These are phyloP conservation scores for Microbotryomycetes sp. DNA, from an alignment of 1,284 basidiomycete species.

Conservation along the genomic window DNA sequence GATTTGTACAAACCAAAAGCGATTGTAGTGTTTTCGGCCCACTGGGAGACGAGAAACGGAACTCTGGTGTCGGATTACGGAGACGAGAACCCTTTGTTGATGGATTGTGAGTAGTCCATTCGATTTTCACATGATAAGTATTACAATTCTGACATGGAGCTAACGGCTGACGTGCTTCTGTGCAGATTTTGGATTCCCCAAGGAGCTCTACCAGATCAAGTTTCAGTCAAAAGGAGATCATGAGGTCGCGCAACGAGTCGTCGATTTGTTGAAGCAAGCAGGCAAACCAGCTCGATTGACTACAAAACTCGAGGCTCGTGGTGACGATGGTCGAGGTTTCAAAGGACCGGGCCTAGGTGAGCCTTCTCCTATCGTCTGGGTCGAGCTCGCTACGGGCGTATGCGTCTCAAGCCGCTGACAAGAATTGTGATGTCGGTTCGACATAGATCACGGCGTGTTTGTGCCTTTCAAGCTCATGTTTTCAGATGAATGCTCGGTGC, in stretches of 20 bases:
- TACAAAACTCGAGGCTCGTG: conserved; percentile 52
- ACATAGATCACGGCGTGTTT: conserved; percentile 49
- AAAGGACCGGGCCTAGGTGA: conserved; percentile 48
- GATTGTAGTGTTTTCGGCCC: conserved; percentile 70
- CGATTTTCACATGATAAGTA: no score
- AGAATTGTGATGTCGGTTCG: background rate
- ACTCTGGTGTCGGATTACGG: conserved; percentile 66
- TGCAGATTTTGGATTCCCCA: conserved; percentile 49
- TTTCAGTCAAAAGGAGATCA: conserved; percentile 61
- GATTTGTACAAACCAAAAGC: conserved; percentile 65
- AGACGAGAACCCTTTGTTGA: conserved; percentile 61
- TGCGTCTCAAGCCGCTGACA: background rate
- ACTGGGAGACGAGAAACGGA: conserved; percentile 62
- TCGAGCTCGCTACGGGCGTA: background rate
- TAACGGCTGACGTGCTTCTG: no score
- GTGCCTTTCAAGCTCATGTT: conserved; percentile 72
- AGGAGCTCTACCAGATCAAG: conserved; percentile 54
- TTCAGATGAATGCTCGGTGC: conserved; percentile 47
- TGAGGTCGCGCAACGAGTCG: conserved; percentile 53
- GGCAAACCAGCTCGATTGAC: conserved; percentile 54
- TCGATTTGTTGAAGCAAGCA: conserved; percentile 57
- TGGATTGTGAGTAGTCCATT: conserved; percentile 47
- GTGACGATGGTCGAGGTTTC: conserved; percentile 62
- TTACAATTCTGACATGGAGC: no score
- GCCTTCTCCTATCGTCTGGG: conserved; percentile 24